Base-by-base conservation (phyloP, 257 asterid species). In the Henckelia pumila region DNA sequence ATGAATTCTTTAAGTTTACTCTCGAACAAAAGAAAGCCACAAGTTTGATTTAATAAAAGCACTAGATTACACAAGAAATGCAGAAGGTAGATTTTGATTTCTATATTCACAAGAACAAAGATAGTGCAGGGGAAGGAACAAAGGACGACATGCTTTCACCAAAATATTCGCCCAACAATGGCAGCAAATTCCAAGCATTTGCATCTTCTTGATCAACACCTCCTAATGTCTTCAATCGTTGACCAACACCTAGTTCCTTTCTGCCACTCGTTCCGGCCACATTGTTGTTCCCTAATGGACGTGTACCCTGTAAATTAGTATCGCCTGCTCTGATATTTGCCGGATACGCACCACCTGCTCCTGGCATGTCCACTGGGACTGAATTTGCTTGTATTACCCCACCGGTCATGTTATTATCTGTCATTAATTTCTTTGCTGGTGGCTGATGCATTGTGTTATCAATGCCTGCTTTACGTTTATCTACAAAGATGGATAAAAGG, bases 81-180 rank as follows among this genome's bases (percentile, higher is more conserved):
- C 53, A 40, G 6, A 47, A 47, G 1, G 8, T 5, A 14, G 16
- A 47, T 0, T 16, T 47, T 16, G 28, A 53, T 50, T 30, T 28
- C 25, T 57, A 37, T 58, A 57, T 73, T 85, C 85, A 93, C 67
- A 88, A 69, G 86, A 93, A 88, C 32, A 85, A 56, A 2, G 82
- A 84, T 53, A 80, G 71, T 37, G 80, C 91, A 4, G 96, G 89
- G 2, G 85, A 73, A 63, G 95, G 97, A 60, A 82, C 83, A 67
- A 86, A 93, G 17, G 82, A 69, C 24, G 88, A 37, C 87, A 90
- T 84, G 80, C 91, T 85, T 68, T 93, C 97, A 49, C 99, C 99
- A 75, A 94, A 88, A 69, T 78, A 70, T 11, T 91, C 92, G 22
- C 62, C 78, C 64, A 86, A 73, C 61, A 56, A 58, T n/a, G 90